phyloP scores from a whole-genome alignment of 208 protist genomes.

The Crithidia bombi region DNA sequence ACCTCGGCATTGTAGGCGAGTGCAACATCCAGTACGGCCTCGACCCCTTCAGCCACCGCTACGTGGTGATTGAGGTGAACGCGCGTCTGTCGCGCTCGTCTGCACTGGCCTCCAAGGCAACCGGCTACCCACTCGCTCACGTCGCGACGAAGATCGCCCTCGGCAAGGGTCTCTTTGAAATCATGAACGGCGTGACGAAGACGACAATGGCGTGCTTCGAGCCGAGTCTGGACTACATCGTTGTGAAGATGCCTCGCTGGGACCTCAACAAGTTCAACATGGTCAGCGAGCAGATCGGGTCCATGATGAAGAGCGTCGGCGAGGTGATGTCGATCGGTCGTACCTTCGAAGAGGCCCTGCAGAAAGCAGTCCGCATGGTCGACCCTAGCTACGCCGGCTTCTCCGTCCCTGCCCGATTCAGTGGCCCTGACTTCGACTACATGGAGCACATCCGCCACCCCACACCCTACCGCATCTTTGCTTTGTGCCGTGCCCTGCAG shows the following conservation, averaged over 20 bases:
- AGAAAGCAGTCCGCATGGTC: slow-evolving; percentile 97
- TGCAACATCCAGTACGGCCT: slow-evolving; percentile 99
- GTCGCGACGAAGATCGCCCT: slow-evolving; percentile 98
- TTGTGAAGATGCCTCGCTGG: slow-evolving; percentile 97
- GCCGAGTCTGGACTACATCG: slow-evolving; percentile 97
- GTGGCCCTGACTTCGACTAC: slow-evolving; percentile 73
- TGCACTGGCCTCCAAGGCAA: slow-evolving; percentile 98
- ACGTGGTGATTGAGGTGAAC: slow-evolving; percentile 99
- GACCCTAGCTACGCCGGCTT: slow-evolving; percentile 90
- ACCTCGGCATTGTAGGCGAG: slow-evolving; percentile 98
- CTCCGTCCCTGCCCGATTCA: slow-evolving; percentile 68
- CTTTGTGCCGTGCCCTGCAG: slow-evolving; percentile 77
- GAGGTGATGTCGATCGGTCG: slow-evolving; percentile 99
- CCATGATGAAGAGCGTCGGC: slow-evolving; percentile 97
- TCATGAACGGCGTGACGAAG: slow-evolving; percentile 94
- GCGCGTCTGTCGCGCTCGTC: slow-evolving; percentile 97
- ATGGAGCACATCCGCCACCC: slow-evolving; percentile 75
- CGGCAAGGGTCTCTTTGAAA: slow-evolving; percentile 93
- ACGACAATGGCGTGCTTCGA: slow-evolving; percentile 98
- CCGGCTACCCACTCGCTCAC: slow-evolving; percentile 98
- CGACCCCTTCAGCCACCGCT: slow-evolving; percentile 95
- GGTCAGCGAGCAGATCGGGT: slow-evolving; percentile 92
- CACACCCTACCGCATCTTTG: slow-evolving; percentile 88
- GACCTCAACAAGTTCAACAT: slow-evolving; percentile 97
- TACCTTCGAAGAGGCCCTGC: slow-evolving; percentile 98